Conservation (phyloP, 1,139 yeast genomes). For the Eremothecium coryli region DNA sequence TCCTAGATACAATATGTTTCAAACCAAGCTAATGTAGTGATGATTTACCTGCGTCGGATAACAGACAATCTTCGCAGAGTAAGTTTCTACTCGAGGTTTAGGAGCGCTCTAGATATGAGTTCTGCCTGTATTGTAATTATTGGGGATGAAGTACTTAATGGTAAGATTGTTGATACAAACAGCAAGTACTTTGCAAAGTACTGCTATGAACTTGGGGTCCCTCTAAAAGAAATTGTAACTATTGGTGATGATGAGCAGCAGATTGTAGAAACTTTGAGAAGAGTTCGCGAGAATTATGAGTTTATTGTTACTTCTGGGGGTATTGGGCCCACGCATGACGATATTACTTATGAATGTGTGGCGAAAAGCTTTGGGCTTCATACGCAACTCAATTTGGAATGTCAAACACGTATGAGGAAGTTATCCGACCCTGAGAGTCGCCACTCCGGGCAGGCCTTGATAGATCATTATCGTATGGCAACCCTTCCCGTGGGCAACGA, state of each 20-base stretch:
- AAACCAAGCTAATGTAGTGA: no score
- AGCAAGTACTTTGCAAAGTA: conserved; percentile 60
- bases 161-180: conserved; percentile 77
- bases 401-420: conserved; percentile 50
- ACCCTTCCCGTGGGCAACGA: conserved; percentile 48
- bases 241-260: conserved; percentile 70
- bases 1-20: no score
- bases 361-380: conserved; percentile 53
- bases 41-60: no score
- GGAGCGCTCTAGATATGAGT: background rate
- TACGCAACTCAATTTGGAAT: conserved; percentile 44
- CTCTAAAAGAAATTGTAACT: conserved; percentile 55
- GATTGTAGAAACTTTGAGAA: conserved; percentile 45
- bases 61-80: no score
- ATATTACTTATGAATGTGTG: conserved; percentile 65
- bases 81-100: no score
- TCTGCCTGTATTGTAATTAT: conserved; percentile 37
- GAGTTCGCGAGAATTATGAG: conserved; percentile 47
- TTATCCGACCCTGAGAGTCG: conserved; percentile 37
- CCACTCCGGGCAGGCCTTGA: conserved; percentile 38
- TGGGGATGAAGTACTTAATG: conserved; percentile 82
- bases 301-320: conserved; percentile 72
- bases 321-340: conserved; percentile 87
- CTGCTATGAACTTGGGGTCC: conserved; percentile 59
- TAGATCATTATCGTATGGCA: conserved; percentile 71